A percentile compares a stretch with the other conserved stretches of the same genome.
Evolutionary conservation across 2,329 filamentous ascomycete species (phyloP).

Genomic region (Colletotrichum costaricense): DNA sequence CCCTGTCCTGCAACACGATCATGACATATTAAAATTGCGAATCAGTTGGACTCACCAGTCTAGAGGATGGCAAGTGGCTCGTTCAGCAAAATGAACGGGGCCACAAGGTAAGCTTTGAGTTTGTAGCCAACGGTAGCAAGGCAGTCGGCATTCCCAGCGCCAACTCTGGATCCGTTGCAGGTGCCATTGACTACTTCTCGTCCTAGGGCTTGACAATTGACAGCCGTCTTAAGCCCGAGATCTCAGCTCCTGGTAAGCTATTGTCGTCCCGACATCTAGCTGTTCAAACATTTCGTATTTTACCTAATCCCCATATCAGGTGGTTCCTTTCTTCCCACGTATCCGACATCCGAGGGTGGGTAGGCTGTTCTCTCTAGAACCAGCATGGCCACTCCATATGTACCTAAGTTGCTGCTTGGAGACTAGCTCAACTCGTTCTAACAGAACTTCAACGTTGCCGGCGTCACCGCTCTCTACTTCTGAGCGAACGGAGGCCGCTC

Average conservation of each 20-base stretch:
- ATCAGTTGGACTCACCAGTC: conserved; percentile 9
- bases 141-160: background rate
- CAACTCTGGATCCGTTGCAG: background rate
- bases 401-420: background rate
- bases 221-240: conserved; percentile 65
- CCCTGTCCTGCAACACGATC: too few species aligned
- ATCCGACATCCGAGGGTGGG: background rate
- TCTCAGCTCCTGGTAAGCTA: conserved; percentile 60
- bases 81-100: conserved; percentile 10
- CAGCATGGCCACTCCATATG: background rate
- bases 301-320: background rate
- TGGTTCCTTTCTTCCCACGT: background rate
- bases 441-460: background rate
- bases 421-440: background rate
- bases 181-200: conserved; percentile 56
- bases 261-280: too few species aligned
- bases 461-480: background rate
- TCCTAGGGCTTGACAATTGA: conserved; percentile 72
- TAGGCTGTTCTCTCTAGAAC: background rate
- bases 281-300: background rate
- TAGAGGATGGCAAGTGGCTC: conserved; percentile 17
- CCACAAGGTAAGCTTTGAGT: background rate
- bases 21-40: too few species aligned
- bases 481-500: background rate
- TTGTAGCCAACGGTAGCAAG: background rate